Evolutionary conservation across 1,139 yeast genomes (phyloP).

Genomic region (Magnusiomyces fungicola): DNA sequence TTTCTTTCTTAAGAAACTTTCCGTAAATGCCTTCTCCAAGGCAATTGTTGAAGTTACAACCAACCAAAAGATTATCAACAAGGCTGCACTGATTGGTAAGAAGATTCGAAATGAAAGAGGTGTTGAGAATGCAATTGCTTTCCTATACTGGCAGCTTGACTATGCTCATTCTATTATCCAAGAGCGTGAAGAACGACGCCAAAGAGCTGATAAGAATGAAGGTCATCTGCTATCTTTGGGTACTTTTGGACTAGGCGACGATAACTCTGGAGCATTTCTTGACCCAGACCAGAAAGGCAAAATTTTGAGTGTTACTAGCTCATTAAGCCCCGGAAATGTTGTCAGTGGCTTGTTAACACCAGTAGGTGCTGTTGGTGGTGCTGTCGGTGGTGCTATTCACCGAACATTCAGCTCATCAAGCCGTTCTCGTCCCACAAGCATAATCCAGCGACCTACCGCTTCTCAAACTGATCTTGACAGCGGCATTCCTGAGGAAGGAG

Average conservation of each 20-base stretch:
- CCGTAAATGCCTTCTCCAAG: constrained; percentile 51
- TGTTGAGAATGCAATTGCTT: constrained; percentile 64
- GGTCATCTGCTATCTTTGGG: neutral
- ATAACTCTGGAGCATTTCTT: neutral
- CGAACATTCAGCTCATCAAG: neutral
- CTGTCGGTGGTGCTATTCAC: neutral
- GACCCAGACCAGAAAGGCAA: neutral
- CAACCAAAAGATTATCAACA: constrained; percentile 56
- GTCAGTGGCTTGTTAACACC: neutral
- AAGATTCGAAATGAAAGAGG: constrained; percentile 68
- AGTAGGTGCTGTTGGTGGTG: neutral
- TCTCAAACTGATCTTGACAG: too few species aligned
- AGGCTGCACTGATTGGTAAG: constrained; percentile 56
- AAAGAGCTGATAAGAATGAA: neutral
- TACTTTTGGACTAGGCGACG: neutral
- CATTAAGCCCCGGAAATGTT: neutral
- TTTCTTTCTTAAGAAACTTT: constrained; percentile 57
- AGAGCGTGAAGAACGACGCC: neutral
- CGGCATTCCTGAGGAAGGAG: too few species aligned
- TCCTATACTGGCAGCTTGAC: constrained; percentile 70
- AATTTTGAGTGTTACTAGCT: neutral
- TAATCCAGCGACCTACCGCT: too few species aligned
- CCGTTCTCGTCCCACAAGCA: too few species aligned
- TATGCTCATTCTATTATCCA: constrained; percentile 44
- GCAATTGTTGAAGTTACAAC: constrained; percentile 65